Conservation (phyloP, 2,329 filamentous ascomycete species). For the Leptographium radiaticola region DNA sequence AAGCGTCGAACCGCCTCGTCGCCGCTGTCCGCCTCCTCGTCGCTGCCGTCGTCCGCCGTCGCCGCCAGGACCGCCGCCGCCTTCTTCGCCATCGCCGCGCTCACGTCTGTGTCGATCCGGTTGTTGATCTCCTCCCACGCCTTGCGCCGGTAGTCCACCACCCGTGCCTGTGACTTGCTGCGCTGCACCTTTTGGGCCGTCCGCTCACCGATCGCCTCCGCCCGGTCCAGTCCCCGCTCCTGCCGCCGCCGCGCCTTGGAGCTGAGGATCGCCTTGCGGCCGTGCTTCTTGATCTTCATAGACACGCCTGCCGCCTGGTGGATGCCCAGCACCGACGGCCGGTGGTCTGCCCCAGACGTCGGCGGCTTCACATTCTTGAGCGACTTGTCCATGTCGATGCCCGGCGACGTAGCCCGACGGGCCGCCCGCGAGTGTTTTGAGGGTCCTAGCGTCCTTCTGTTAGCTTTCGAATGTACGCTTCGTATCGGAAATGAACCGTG, state of each 20-base stretch:
- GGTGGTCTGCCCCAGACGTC: conserved; percentile 30
- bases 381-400: conserved; percentile 60
- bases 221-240: conserved; percentile 44
- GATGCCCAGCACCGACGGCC: conserved; percentile 56
- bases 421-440: conserved; percentile 64
- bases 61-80: conserved; percentile 3
- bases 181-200: conserved; percentile 41
- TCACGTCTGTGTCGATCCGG: conserved; percentile 1
- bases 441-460: conserved; percentile 28
- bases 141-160: conserved; percentile 35
- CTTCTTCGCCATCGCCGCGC: conserved; percentile 4
- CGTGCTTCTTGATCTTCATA: conserved; percentile 47
- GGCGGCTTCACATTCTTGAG: conserved; percentile 47
- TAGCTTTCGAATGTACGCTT: background rate
- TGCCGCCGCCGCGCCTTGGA: conserved; percentile 41
- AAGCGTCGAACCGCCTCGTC: conserved; percentile 12
- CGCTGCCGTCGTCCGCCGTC: background rate
- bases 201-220: conserved; percentile 45
- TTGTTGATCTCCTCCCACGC: conserved; percentile 46
- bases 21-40: conserved; percentile 6
- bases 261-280: conserved; percentile 40
- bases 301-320: conserved; percentile 53
- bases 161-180: conserved; percentile 36
- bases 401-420: conserved; percentile 56
- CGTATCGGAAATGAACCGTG: background rate